Conservation (phyloP, 208 protist species). For the Wallacemonas sp. region DNA sequence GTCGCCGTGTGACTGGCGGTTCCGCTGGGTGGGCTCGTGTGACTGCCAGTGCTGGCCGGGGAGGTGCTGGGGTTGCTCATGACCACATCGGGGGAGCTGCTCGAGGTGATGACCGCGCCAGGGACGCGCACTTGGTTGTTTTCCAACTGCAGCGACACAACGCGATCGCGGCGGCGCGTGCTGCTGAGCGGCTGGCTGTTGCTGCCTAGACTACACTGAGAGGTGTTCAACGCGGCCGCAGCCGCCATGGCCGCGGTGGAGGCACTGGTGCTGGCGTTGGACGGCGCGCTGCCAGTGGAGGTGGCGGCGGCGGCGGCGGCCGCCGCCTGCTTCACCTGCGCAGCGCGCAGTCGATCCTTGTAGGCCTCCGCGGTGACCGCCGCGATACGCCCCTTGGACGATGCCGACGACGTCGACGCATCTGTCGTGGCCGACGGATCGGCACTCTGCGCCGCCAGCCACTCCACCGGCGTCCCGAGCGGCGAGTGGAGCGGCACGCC, state of each 20-base stretch:
- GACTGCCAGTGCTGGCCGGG: background rate
- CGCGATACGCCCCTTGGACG: background rate
- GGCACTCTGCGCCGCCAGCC: too few species aligned
- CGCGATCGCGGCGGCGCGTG: slow-evolving; percentile 15
- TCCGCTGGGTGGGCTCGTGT: too few species aligned
- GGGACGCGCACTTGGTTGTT: slow-evolving; percentile 16
- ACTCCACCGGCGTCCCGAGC: background rate
- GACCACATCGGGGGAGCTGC: background rate
- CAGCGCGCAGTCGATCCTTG: slow-evolving; percentile 7
- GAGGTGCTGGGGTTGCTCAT: background rate
- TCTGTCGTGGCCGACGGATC: too few species aligned
- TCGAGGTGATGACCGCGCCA: background rate
- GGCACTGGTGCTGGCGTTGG: background rate
- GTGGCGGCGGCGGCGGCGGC: background rate
- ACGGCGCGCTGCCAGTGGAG: background rate
- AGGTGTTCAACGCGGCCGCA: background rate
- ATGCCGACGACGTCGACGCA: background rate
- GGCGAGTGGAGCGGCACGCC: background rate
- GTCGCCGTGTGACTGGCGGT: background rate
- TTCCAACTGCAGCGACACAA: slow-evolving; percentile 18
- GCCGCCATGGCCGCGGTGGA: background rate
- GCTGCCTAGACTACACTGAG: slow-evolving; percentile 10
- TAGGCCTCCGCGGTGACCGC: slow-evolving; percentile 9
- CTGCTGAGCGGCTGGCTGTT: slow-evolving; percentile 14
- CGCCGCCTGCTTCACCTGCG: background rate